Evolutionary conservation across 2,329 filamentous ascomycete species (phyloP).

Genomic region (Aspergillus neotritici): DNA sequence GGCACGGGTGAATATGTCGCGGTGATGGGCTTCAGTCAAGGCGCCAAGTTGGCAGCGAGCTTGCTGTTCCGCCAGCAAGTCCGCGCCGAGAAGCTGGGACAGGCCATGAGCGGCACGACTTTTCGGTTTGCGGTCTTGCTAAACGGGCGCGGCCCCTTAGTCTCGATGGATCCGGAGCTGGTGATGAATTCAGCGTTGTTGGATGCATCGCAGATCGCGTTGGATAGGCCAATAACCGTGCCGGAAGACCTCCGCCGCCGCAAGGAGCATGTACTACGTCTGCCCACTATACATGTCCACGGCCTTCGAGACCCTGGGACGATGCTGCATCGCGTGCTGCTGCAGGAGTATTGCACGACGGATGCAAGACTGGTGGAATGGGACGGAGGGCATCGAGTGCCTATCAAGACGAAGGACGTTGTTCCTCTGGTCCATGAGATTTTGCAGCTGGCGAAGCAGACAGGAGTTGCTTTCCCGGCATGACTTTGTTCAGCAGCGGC

Average conservation of each 20-base stretch:
- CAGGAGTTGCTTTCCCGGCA: no score
- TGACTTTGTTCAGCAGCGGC: no score
- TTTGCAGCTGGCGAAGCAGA: constrained; percentile 47
- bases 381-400: constrained; percentile 66
- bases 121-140: constrained; percentile 60
- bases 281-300: constrained; percentile 65
- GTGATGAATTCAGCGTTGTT: no score
- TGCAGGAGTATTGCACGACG: constrained; percentile 55
- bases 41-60: constrained; percentile 57
- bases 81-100: constrained; percentile 17
- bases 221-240: neutral
- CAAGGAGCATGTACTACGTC: constrained; percentile 34
- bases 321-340: constrained; percentile 51
- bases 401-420: constrained; percentile 63
- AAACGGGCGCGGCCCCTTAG: constrained; percentile 56
- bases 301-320: constrained; percentile 57
- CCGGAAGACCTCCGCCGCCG: neutral
- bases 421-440: constrained; percentile 50
- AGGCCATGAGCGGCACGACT: constrained; percentile 28
- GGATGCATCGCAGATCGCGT: constrained; percentile 7
- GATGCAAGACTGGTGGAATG: constrained; percentile 60
- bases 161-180: no score
- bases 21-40: constrained; percentile 62
- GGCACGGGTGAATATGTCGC: constrained; percentile 56
- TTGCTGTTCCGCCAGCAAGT: constrained; percentile 59